Evolutionary conservation across 306 rosid species (phyloP).

Genomic region (Hippophae rhamnoides): DNA sequence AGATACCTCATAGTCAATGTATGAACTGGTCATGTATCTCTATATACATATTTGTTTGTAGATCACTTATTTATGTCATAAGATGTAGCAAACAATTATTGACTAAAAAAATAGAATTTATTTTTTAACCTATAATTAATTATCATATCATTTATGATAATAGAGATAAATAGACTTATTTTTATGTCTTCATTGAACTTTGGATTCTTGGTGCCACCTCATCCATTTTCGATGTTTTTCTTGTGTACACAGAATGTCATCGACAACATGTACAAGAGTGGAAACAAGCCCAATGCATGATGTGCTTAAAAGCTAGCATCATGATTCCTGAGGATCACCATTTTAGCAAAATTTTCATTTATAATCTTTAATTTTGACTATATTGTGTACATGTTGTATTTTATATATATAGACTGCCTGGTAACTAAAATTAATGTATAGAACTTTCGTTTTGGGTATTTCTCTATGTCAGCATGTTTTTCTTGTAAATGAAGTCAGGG

Average conservation of each 20-base stretch:
- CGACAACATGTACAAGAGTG: constrained; percentile 70
- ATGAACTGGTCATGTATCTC: no score
- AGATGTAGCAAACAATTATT: no score
- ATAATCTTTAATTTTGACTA: neutral
- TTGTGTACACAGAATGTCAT: constrained; percentile 38
- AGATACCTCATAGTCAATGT: no score
- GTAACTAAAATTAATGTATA: neutral
- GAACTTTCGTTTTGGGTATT: no score
- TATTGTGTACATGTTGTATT: neutral
- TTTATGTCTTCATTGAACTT: no score
- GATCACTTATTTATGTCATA: no score
- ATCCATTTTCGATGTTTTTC: neutral
- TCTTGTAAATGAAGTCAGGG: neutral
- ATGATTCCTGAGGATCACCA: neutral
- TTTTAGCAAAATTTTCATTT: neutral
- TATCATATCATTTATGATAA: no score
- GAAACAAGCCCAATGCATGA: constrained; percentile 40
- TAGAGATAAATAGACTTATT: no score
- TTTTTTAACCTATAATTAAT: no score
- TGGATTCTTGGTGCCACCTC: constrained; percentile 18
- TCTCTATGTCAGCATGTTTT: neutral
- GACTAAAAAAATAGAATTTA: no score
- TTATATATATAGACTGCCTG: neutral
- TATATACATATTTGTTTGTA: no score
- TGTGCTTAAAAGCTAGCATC: constrained; percentile 3